phyloP scores from a whole-genome alignment of 805 yeast genomes.

The Saccharomycopsis microspora region DNA sequence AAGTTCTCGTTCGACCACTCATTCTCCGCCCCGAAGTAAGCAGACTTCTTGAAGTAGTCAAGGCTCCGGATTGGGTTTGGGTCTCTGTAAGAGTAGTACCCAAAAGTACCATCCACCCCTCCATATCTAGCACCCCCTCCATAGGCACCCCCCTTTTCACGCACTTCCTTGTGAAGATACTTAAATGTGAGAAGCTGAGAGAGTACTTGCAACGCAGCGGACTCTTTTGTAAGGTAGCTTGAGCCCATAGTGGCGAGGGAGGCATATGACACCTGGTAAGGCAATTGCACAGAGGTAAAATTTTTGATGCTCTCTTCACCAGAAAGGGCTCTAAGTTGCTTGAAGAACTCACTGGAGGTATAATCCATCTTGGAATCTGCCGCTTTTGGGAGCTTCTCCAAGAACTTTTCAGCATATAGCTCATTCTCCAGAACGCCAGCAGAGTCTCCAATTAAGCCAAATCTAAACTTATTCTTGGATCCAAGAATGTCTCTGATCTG shows the following conservation, averaged over 20 bases:
- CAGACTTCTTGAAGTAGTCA: constrained; percentile 42
- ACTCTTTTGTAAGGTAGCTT: constrained; percentile 56
- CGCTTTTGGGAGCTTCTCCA: constrained; percentile 20
- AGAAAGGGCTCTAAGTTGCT: not conserved
- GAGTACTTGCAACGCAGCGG: constrained; percentile 76
- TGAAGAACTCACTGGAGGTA: constrained; percentile 3
- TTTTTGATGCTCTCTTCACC: not conserved
- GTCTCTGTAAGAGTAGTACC: constrained; percentile 86
- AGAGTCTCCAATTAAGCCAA: constrained; percentile 50
- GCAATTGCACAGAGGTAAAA: constrained; percentile 43
- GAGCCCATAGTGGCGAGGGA: constrained; percentile 60
- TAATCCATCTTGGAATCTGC: constrained; percentile 16
- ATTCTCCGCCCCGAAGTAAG: constrained; percentile 34
- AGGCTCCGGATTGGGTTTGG: constrained; percentile 74
- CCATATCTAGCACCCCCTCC: constrained; percentile 90
- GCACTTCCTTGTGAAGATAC: constrained; percentile 74
- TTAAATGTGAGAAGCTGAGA: constrained; percentile 74
- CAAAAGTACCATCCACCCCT: constrained; percentile 68
- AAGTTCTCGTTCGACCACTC: constrained; percentile 55
- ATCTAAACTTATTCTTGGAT: constrained; percentile 32
- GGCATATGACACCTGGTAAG: constrained; percentile 82
- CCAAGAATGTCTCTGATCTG: constrained; percentile 37
- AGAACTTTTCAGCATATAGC: constrained; percentile 22
- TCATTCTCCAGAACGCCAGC: constrained; percentile 22
- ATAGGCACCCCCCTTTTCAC: constrained; percentile 96